phyloP scores from a whole-genome alignment of 2,329 filamentous ascomycete genomes.

The Gyromitra esculenta region DNA sequence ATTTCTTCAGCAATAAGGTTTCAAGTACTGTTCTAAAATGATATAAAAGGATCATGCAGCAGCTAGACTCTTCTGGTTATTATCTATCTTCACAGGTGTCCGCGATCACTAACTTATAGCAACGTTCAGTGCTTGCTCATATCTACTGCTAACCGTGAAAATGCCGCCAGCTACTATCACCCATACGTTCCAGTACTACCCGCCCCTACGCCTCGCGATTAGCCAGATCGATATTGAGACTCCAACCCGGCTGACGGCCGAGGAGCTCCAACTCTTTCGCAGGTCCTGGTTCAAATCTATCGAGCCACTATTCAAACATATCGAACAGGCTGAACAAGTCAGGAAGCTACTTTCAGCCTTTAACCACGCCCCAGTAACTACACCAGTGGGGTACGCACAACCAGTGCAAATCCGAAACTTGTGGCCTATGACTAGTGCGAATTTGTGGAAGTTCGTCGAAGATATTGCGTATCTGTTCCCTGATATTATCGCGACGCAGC shows the following conservation, averaged over 20 bases:
- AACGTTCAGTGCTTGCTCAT: neutral
- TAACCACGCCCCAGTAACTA: conserved; percentile 1
- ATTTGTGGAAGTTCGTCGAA: conserved; percentile 13
- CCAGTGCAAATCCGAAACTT: neutral
- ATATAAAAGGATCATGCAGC: neutral
- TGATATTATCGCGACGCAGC: neutral
- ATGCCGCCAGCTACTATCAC: conserved; percentile 18
- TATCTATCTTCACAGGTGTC: neutral
- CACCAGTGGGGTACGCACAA: neutral
- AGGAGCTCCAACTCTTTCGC: conserved; percentile 23
- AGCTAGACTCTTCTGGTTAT: neutral
- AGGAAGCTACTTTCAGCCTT: neutral
- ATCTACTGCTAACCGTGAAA: neutral
- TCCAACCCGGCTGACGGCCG: conserved; percentile 4
- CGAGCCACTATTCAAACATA: conserved; percentile 29
- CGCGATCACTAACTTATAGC: neutral
- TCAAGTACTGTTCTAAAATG: conserved; percentile 10
- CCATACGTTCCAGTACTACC: conserved; percentile 34
- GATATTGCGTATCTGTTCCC: conserved; percentile 32
- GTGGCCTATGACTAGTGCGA: neutral
- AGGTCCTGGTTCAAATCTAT: conserved; percentile 17
- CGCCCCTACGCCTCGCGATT: neutral
- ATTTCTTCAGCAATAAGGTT: neutral
- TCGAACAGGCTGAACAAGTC: conserved; percentile 10
- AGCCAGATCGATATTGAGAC: conserved; percentile 2